These are phyloP conservation scores for Takashimella koratensis DNA, from an alignment of 1,284 basidiomycete genomes.

Conservation along the genomic window DNA sequence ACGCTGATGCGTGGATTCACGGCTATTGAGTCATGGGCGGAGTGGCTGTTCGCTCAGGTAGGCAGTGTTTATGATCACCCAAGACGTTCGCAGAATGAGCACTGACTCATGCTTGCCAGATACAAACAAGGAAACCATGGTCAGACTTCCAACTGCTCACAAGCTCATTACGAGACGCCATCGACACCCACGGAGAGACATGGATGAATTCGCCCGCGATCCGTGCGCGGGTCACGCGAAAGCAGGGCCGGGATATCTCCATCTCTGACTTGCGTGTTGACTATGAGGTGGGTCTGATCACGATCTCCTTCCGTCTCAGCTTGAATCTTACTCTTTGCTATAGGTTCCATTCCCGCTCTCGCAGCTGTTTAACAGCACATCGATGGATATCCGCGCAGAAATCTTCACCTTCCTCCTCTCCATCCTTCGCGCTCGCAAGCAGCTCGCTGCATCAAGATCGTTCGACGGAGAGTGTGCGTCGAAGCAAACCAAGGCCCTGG, in stretches of 20 bases:
- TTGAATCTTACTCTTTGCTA: not conserved
- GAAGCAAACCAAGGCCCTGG: conserved; percentile 53
- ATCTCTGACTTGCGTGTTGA: conserved; percentile 67
- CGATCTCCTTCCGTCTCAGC: not conserved
- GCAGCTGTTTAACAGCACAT: conserved; percentile 66
- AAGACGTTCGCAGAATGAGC: not conserved
- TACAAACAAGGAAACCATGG: conserved; percentile 68
- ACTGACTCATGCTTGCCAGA: conserved; percentile 51
- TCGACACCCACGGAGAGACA: conserved; percentile 53
- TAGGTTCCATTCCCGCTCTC: conserved; percentile 69
- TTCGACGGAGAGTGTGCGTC: conserved; percentile 7
- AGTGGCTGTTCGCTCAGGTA: conserved; percentile 68
- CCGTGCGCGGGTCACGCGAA: conserved; percentile 61
- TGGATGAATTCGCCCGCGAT: conserved; percentile 70
- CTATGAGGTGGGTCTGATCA: conserved; percentile 56
- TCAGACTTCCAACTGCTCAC: conserved; percentile 79
- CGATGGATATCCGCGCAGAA: conserved; percentile 61
- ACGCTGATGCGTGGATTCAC: conserved; percentile 71
- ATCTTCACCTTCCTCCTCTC: conserved; percentile 75
- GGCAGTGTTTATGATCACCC: conserved; percentile 10
- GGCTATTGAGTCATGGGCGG: conserved; percentile 61
- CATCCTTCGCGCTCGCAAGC: conserved; percentile 65
- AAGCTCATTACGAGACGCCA: conserved; percentile 65
- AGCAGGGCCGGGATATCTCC: conserved; percentile 42
- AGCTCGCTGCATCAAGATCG: conserved; percentile 30